Base-by-base conservation (phyloP, 768 basidiomycete species). In the Auriscalpium orientale region DNA sequence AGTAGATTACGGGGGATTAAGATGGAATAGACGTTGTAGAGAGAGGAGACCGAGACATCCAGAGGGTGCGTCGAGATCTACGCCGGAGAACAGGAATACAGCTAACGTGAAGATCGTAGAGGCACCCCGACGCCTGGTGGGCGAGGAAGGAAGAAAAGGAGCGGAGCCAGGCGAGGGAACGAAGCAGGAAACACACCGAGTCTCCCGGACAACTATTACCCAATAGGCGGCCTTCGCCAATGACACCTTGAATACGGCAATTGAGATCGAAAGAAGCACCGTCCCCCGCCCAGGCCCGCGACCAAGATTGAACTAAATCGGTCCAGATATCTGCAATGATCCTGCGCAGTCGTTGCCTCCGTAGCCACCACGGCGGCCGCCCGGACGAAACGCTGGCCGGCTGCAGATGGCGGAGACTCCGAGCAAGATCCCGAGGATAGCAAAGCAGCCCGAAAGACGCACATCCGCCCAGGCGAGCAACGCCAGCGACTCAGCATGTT, bases 1-100 rank as follows among this genome's bases (percentile, higher is more conserved):
- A 37, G 50, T 51, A 36, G 53, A 56, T 60, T 56, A 61, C 33
- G 60, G 44, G 53, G 53, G 48, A 58, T 55, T 58, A 61, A 55
- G 44, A 16, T 52, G 51, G 46, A 34, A 36, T 53, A 48, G 60
- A 52, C 46, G 56, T 34, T 33, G 36, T 51, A 38, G 37, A 44
- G 11, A 49, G 40, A 15, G 54, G 56, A 43, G 43, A 54, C 49
- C 40, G 51, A 58, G 53, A 51, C 54, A 58, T 55, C 48, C 56
- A 57, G 53, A 56, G 53, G 40, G 56, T 53, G 20, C n/a, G 45
- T 49, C 8, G 47, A 22, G 47, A 33, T 34, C 44, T 34, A 51
- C 37, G 48, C 53, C 40, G 49, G 47, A 7, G 40, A 51, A 35
- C 21, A 51, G 55, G 55, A 50, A 56, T 51, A 37, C 50, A 56